Conservation (phyloP, 2,329 filamentous ascomycete species). For the Aspergillus unguis region DNA sequence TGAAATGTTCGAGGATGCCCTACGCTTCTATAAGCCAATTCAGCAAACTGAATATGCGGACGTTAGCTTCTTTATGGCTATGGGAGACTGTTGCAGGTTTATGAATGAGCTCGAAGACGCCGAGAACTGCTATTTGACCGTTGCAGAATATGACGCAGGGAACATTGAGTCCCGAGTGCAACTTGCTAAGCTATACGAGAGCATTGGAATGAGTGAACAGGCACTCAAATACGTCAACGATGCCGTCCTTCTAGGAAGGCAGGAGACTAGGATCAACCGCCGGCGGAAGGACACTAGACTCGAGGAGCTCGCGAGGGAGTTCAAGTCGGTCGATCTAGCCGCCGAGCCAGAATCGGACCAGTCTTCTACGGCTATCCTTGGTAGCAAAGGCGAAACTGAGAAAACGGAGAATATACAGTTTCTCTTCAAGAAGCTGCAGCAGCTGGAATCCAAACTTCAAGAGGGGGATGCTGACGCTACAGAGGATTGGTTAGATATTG, state of each 20-base stretch:
- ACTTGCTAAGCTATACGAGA: conserved; percentile 81
- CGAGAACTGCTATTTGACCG: conserved; percentile 71
- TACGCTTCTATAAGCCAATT: conserved; percentile 57
- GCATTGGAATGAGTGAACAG: conserved; percentile 66
- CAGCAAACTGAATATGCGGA: conserved; percentile 48
- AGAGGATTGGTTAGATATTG: conserved; percentile 58
- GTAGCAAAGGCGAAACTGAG: conserved; percentile 30
- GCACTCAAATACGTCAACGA: conserved; percentile 75
- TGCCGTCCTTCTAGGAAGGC: conserved; percentile 62
- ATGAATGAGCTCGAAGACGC: conserved; percentile 64
- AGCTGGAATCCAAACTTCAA: conserved; percentile 48
- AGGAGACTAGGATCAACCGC: conserved; percentile 32
- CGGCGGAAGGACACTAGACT: conserved; percentile 37
- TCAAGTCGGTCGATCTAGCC: conserved; percentile 26
- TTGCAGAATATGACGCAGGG: conserved; percentile 67
- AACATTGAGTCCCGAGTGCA: conserved; percentile 74
- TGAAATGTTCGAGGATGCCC: conserved; percentile 52
- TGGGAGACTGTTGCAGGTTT: conserved; percentile 63
- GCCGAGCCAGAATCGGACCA: conserved; percentile 14
- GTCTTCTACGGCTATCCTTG: conserved; percentile 12
- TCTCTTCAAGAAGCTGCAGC: conserved; percentile 46
- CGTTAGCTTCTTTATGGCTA: conserved; percentile 49
- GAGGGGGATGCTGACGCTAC: conserved; percentile 49
- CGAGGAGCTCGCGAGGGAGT: conserved; percentile 41
- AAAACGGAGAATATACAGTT: conserved; percentile 44